Evolutionary conservation across 129 eudicot genomes (phyloP), one percentile per base, ranked within the genome.

Genomic region (Kitagawia praeruptora): DNA sequence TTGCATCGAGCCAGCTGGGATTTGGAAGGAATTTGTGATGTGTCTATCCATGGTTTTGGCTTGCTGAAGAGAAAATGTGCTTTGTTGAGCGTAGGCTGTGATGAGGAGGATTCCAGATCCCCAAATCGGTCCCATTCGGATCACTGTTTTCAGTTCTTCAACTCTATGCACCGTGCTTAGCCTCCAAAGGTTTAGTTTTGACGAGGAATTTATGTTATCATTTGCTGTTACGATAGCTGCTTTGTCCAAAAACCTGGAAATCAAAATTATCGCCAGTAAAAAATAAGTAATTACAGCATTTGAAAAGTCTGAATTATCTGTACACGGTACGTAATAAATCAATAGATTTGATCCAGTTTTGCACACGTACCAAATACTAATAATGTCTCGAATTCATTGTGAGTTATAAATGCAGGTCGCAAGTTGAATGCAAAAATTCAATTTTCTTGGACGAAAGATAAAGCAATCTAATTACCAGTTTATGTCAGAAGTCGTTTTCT

Each of bases 111-210:
- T 95, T 21, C 96, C 98, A 2, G 98, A 74, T 5, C 97, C 96
- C 98, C 98, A 92, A n/a, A 95, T 95, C 3, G 98, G 98, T 44
- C 88, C 93, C 97, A 95, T 90, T 80, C 97, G 83, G 61, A 95
- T 87, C 10, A 95, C 18, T n/a, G 96, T 84, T 74, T 95, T 95
- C 39, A 95, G 84, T 66, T 95, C 98, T 77, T 95, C 98, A 14
- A 95, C 91, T 38, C 98, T 87, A 56, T 95, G 98, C 82, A 95
- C 91, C 2, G 97, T 95, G 85, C 75, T 83, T 76, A 95, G 83
- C 75, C 86, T 79, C 98, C 98, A 95, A 31, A 84, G 80, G 66
- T 95, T 86, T 5, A 93, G 93, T 64, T 67, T 70, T 5, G 75
- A 48, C 23, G 72, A 77, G 16, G 86, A 72, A 72, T 86, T 85